A percentile compares a stretch with the other conserved stretches of the same genome.
Conservation (phyloP, 768 basidiomycete genomes). For the Lentinula boryana region DNA sequence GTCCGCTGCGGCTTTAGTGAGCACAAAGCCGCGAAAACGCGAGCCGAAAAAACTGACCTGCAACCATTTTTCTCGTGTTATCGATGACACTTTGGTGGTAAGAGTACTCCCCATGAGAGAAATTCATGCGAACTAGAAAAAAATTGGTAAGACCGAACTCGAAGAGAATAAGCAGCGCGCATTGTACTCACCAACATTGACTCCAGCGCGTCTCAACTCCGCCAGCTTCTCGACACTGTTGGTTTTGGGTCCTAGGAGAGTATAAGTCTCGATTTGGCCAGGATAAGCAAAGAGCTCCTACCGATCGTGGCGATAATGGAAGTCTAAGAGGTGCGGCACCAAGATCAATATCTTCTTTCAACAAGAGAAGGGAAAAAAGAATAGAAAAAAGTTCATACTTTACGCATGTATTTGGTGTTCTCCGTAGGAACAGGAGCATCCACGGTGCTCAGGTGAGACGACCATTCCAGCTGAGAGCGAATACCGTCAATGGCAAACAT, state of each 20-base stretch:
- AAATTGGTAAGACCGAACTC: conserved; percentile 6
- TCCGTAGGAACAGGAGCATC: conserved; percentile 67
- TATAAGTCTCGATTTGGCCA: background rate
- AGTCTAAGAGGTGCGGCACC: conserved; percentile 48
- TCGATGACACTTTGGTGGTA: conserved; percentile 99
- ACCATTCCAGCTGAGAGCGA: conserved; percentile 90
- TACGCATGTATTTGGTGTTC: conserved; percentile 82
- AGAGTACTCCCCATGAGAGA: conserved; percentile 97
- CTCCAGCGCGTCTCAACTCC: conserved; percentile 83
- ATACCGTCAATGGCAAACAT: conserved; percentile 58
- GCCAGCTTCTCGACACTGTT: conserved; percentile 86
- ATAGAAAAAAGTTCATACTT: conserved; percentile 46
- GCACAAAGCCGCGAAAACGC: background rate
- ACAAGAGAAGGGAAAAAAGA: background rate
- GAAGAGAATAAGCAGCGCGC: background rate
- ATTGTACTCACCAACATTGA: conserved; percentile 83
- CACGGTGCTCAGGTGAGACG: conserved; percentile 71
- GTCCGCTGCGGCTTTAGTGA: conserved; percentile 37
- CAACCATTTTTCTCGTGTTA: conserved; percentile 86
- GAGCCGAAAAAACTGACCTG: conserved; percentile 39
- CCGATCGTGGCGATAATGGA: conserved; percentile 99
- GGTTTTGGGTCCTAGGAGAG: conserved; percentile 79
- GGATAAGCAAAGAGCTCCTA: conserved; percentile 23
- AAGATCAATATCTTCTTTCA: background rate
- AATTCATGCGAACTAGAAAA: conserved; percentile 95